phyloP scores from a whole-genome alignment of 257 asterid species.

The Solanum megistacrolobum region DNA sequence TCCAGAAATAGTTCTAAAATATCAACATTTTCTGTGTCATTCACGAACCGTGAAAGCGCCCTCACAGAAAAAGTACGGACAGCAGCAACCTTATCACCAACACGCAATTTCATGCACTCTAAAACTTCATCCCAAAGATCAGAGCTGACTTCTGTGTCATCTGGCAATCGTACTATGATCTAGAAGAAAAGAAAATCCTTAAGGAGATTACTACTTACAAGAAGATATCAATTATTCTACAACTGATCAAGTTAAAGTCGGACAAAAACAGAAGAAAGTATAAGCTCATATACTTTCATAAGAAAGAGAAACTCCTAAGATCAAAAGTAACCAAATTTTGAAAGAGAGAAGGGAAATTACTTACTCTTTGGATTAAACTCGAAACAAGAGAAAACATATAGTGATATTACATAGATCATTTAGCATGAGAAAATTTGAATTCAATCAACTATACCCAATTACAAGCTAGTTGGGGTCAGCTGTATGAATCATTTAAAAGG shows the following conservation, averaged over 20 bases:
- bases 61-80: constrained; percentile 82
- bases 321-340: not conserved
- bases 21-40: constrained; percentile 66
- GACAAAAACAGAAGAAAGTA: not conserved
- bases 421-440: not conserved
- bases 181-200: constrained; percentile 10
- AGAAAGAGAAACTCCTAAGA: not conserved
- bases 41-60: constrained; percentile 80
- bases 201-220: not conserved
- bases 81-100: constrained; percentile 63
- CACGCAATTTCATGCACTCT: constrained; percentile 62
- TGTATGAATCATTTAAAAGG: not conserved
- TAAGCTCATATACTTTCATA: not conserved
- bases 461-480: not conserved
- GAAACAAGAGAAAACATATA: not conserved
- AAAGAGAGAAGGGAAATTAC: not conserved
- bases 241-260: not conserved
- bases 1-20: constrained; percentile 69
- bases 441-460: not conserved
- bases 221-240: not conserved
- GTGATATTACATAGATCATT: not conserved
- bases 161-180: constrained; percentile 91
- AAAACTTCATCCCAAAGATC: constrained; percentile 95
- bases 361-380: not conserved
- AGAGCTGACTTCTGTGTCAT: constrained; percentile 82